Conservation (phyloP, 441 rosid genomes). For the Pelargonium fulgidum region DNA sequence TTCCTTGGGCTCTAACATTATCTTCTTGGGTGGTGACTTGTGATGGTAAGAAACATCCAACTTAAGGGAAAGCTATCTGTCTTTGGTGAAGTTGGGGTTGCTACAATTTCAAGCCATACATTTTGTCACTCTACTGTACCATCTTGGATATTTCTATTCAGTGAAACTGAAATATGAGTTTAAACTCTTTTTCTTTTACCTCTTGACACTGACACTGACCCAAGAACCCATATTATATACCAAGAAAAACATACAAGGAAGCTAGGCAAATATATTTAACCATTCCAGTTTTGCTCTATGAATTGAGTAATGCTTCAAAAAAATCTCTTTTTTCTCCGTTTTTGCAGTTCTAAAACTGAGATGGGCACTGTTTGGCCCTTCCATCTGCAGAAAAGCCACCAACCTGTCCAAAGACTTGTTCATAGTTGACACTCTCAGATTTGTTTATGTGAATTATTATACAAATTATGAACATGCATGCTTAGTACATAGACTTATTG, state of each 20-base stretch:
- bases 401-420: not conserved
- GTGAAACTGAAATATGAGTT: not conserved
- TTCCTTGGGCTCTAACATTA: constrained; percentile 11
- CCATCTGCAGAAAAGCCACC: not conserved
- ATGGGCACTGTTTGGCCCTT: constrained; percentile 1
- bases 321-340: too few species aligned
- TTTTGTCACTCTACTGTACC: not conserved
- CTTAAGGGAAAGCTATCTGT: not conserved
- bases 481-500: not conserved
- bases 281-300: constrained; percentile 6
- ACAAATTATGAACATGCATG: too few species aligned
- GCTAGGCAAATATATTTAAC: not conserved
- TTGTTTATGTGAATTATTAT: too few species aligned
- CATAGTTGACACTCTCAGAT: too few species aligned
- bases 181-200: not conserved
- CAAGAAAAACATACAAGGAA: not conserved
- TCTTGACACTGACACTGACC: constrained; percentile 3
- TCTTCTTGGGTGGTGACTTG: constrained; percentile 11
- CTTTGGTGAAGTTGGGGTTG: not conserved
- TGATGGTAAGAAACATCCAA: constrained; percentile 11
- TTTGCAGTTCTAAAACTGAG: not conserved
- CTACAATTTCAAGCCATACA: constrained; percentile 6
- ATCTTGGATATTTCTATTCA: too few species aligned
- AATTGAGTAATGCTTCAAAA: not conserved
- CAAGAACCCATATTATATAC: constrained; percentile 2